phyloP scores from a whole-genome alignment of 116 monocot genomes.

The Zostera marina region DNA sequence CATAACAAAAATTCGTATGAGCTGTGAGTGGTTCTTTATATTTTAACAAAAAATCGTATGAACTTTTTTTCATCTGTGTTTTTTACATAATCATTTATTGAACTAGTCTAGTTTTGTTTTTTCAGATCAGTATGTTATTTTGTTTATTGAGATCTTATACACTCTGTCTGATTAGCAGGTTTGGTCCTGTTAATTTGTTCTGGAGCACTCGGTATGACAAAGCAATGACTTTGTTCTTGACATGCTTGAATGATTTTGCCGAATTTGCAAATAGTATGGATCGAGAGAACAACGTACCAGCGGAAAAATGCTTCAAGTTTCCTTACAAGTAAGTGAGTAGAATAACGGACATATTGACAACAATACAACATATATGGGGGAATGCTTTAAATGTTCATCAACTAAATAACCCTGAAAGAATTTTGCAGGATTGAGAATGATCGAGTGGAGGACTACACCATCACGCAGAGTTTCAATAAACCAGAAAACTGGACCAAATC shows the following conservation, averaged over 20 bases:
- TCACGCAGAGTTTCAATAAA: slow-evolving; percentile 88
- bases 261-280: slow-evolving; percentile 72
- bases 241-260: slow-evolving; percentile 95
- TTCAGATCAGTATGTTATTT: background rate
- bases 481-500: slow-evolving; percentile 85
- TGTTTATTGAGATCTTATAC: background rate
- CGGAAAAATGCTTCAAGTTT: slow-evolving; percentile 82
- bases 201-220: slow-evolving; percentile 98
- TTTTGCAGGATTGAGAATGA: slow-evolving; percentile 79
- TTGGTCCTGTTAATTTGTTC: slow-evolving; percentile 95
- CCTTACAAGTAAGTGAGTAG: slow-evolving; percentile 67
- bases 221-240: slow-evolving; percentile 86
- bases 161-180: slow-evolving; percentile 32
- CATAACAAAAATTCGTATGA: slow-evolving; percentile 70
- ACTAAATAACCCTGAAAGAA: background rate
- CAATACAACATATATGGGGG: background rate
- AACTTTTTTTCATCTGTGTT: slow-evolving; percentile 15
- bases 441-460: slow-evolving; percentile 71
- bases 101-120: background rate
- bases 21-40: slow-evolving; percentile 32
- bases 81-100: background rate
- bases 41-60: slow-evolving; percentile 58
- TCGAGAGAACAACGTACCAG: slow-evolving; percentile 78
- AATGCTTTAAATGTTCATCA: background rate
- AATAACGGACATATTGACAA: background rate